phyloP scores from a whole-genome alignment of 352 stramenopile genomes.

The Pythium inflatum region DNA sequence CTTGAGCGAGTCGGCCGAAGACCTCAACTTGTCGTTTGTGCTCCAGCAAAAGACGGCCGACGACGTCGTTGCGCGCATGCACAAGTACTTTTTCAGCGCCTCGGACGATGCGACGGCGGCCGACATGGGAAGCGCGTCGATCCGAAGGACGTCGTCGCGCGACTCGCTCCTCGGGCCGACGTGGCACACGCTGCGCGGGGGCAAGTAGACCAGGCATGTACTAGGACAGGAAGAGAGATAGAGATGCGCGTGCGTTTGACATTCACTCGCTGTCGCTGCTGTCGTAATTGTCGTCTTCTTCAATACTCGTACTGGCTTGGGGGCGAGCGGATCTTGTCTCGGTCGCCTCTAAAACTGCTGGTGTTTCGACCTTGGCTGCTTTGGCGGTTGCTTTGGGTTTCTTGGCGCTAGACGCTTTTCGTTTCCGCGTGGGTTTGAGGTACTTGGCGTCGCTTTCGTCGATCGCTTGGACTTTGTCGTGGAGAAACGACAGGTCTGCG shows the following conservation, averaged over 20 bases:
- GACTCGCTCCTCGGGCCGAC: constrained; percentile 73
- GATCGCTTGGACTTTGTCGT: constrained; percentile 56
- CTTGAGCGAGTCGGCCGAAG: constrained; percentile 85
- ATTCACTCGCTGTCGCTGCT: constrained; percentile 67
- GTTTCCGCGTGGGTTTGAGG: constrained; percentile 41
- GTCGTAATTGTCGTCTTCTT: constrained; percentile 79
- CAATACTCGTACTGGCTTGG: too few relatives aligned
- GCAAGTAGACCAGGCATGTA: not conserved
- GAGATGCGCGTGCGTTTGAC: not conserved
- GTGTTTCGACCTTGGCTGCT: not conserved
- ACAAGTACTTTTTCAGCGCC: constrained; percentile 71
- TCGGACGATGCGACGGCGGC: not conserved
- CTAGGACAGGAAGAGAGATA: not conserved
- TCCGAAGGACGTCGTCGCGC: constrained; percentile 69
- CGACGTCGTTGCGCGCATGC: constrained; percentile 80
- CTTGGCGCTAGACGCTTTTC: constrained; percentile 8
- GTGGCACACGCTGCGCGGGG: constrained; percentile 58
- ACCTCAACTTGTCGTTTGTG: constrained; percentile 91
- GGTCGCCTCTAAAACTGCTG: too few relatives aligned
- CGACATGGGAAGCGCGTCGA: constrained; percentile 23
- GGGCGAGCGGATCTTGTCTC: too few relatives aligned
- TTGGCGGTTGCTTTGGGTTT: not conserved
- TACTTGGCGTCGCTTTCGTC: constrained; percentile 69
- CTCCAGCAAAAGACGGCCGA: constrained; percentile 80
- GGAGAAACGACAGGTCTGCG: constrained; percentile 53